phyloP scores from a whole-genome alignment of 495 filamentous ascomycete species.

The Corynascus novoguineensis region DNA sequence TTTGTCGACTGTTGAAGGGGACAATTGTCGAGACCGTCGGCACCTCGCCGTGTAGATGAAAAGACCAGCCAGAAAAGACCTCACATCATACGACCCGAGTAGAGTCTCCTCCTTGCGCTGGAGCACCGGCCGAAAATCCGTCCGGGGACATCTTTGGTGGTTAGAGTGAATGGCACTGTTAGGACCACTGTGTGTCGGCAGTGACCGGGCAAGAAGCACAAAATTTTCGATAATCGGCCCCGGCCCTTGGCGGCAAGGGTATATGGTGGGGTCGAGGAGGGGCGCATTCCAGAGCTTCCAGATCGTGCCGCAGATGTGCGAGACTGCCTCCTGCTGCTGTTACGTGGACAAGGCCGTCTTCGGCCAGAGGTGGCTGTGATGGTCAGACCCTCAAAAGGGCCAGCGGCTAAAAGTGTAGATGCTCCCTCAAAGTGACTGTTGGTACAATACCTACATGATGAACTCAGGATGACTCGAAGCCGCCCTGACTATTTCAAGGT shows the following conservation, averaged over 20 bases:
- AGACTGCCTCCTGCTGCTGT: no score
- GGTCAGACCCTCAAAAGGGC: no score
- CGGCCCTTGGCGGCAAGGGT: constrained; percentile 2
- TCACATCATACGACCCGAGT: constrained; percentile 7
- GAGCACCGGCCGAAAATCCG: neutral
- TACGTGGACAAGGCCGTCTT: no score
- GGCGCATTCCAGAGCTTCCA: neutral
- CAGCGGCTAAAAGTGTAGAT: no score
- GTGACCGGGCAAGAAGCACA: neutral
- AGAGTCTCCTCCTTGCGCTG: constrained; percentile 2
- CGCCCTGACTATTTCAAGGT: no score
- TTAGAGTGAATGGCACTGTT: constrained; percentile 6
- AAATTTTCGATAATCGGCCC: constrained; percentile 1
- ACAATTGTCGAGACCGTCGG: neutral
- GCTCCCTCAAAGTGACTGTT: no score
- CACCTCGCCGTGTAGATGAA: constrained; percentile 9
- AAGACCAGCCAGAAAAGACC: neutral
- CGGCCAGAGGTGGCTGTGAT: no score
- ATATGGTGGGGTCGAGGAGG: constrained; percentile 2
- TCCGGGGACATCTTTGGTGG: constrained; percentile 8
- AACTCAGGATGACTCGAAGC: no score
- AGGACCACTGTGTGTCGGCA: constrained; percentile 6
- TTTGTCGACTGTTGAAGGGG: constrained; percentile 3
- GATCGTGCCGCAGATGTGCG: no score
- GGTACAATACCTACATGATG: no score